Percentiles rank a stretch among this genome's conserved stretches.
Evolutionary conservation across 148 eudicot species (phyloP).

Genomic region (Nepenthes gracilis): DNA sequence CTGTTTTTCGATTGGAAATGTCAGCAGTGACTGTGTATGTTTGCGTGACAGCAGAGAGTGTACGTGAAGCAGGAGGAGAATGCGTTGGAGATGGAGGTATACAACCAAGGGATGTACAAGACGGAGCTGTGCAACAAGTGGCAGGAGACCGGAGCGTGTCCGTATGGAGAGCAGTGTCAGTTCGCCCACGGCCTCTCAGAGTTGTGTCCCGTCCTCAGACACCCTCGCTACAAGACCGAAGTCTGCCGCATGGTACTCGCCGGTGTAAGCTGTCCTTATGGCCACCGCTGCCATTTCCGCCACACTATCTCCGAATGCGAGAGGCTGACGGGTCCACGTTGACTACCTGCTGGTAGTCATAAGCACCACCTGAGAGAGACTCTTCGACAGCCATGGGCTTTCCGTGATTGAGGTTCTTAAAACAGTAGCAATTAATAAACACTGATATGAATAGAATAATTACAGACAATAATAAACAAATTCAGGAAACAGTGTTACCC

Average conservation of each 20-base stretch:
- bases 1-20: not conserved
- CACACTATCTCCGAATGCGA: conserved; percentile 22
- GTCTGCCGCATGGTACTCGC: conserved; percentile 56
- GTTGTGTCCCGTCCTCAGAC: conserved; percentile 61
- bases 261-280: conserved; percentile 48
- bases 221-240: conserved; percentile 65
- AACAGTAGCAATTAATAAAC: too few species aligned
- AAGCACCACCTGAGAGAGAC: too few species aligned
- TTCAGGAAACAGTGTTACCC: too few species aligned
- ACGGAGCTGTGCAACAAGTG: conserved; percentile 68
- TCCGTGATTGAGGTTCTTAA: too few species aligned
- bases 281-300: conserved; percentile 76
- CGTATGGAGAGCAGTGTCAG: conserved; percentile 39
- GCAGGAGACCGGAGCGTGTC: conserved; percentile 49
- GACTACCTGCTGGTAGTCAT: not conserved
- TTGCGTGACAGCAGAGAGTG: conserved; percentile 23
- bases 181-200: conserved; percentile 59
- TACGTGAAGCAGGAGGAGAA: conserved; percentile 24
- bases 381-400: too few species aligned
- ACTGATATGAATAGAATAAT: too few species aligned
- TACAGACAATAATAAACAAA: too few species aligned
- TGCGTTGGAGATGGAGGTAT: conserved; percentile 38
- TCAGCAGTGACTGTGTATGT: not conserved
- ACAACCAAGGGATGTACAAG: conserved; percentile 53
- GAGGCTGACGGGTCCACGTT: not conserved